Percentiles rank a stretch among this genome's conserved stretches.
Conservation (phyloP, 1,284 basidiomycete genomes). For the Leccinum subfulvum region DNA sequence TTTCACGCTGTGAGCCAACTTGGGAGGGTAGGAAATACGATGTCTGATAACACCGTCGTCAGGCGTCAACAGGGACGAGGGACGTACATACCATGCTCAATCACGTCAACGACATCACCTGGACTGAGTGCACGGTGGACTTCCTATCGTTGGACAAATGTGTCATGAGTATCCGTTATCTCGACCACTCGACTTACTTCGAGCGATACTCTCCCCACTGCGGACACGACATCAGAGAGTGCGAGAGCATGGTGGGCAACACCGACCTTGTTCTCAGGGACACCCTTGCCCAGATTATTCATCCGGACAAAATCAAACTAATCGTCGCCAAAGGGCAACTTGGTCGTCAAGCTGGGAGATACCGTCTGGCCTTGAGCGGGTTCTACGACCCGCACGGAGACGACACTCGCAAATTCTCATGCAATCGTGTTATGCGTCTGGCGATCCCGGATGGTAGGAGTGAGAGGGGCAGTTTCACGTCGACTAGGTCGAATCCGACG, state of each 20-base stretch:
- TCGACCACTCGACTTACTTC: slow-evolving; percentile 45
- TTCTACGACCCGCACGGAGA: neutral
- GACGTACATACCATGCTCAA: slow-evolving; percentile 60
- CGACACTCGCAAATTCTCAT: slow-evolving; percentile 68
- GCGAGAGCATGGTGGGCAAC: neutral
- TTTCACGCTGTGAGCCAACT: slow-evolving; percentile 50
- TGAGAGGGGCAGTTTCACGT: slow-evolving; percentile 60
- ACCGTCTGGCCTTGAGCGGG: slow-evolving; percentile 3
- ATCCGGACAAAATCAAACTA: slow-evolving; percentile 78
- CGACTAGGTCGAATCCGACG: slow-evolving; percentile 75
- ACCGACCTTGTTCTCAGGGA: slow-evolving; percentile 70
- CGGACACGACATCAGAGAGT: slow-evolving; percentile 4
- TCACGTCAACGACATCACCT: slow-evolving; percentile 66
- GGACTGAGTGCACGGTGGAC: slow-evolving; percentile 64
- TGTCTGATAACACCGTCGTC: slow-evolving; percentile 39
- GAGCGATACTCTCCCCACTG: slow-evolving; percentile 65
- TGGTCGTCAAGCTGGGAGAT: slow-evolving; percentile 58
- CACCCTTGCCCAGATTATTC: slow-evolving; percentile 57
- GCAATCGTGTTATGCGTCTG: slow-evolving; percentile 62
- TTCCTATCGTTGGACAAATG: slow-evolving; percentile 45
- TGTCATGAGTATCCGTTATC: slow-evolving; percentile 10
- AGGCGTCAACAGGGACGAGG: neutral
- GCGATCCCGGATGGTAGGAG: slow-evolving; percentile 50
- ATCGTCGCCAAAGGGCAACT: slow-evolving; percentile 74
- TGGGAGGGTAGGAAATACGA: slow-evolving; percentile 61